Percentiles rank a stretch among this genome's conserved stretches.
phyloP scores from a whole-genome alignment of 352 stramenopile genomes.

The Globisporangium megalacanthum region DNA sequence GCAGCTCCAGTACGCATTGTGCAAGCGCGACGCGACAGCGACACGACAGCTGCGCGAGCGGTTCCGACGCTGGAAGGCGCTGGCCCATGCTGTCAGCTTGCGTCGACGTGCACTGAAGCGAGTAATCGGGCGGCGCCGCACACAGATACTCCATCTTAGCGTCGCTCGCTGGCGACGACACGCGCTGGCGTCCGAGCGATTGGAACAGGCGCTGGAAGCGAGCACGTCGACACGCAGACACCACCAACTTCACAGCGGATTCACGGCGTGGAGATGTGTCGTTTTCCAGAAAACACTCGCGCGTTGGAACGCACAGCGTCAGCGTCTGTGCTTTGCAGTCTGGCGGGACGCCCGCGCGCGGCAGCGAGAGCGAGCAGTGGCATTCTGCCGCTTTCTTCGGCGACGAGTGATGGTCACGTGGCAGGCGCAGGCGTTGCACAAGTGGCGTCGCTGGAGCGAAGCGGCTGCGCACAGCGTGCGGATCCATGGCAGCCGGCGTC shows the following conservation, averaged over 20 bases:
- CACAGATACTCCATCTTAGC: background rate
- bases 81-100: background rate
- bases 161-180: conserved; percentile 2
- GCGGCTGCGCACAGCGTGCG: background rate
- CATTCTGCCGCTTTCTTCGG: conserved; percentile 14
- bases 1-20: conserved; percentile 11
- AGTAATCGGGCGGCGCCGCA: background rate
- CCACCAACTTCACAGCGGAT: background rate
- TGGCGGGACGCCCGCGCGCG: conserved; percentile 4
- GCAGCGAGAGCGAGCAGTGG: conserved; percentile 2
- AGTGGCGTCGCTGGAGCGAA: conserved; percentile 18
- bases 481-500: background rate
- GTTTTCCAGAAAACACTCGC: background rate
- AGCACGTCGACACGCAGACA: background rate
- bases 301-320: conserved; percentile 13
- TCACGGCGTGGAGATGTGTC: conserved; percentile 4
- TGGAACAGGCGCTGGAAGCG: background rate
- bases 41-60: background rate
- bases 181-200: background rate
- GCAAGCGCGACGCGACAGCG: conserved; percentile 1
- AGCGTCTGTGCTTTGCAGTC: conserved; percentile 9
- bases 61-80: background rate
- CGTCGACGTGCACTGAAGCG: background rate
- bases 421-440: conserved; percentile 15
- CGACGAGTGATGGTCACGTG: conserved; percentile 1